A percentile compares a stretch with the other conserved stretches of the same genome.
These are phyloP conservation scores for Zygotorulaspora chibaensis DNA, from an alignment of 805 yeast genomes.

Conservation along the genomic window DNA sequence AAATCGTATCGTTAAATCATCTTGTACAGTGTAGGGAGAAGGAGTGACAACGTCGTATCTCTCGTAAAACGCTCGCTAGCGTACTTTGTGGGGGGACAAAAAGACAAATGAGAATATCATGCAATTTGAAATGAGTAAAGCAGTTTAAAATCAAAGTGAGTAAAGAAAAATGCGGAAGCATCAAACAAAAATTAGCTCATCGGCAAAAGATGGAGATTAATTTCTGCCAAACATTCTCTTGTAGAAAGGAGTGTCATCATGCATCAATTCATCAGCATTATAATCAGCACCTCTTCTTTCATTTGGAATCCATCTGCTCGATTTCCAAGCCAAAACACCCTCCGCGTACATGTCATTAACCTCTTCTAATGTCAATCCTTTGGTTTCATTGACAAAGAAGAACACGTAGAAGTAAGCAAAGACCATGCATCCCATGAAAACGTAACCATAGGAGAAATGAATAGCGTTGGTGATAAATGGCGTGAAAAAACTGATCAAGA, in stretches of 20 bases:
- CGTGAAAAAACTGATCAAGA: conserved; percentile 66
- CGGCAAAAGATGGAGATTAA: background rate
- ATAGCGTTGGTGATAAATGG: conserved; percentile 66
- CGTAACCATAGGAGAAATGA: conserved; percentile 70
- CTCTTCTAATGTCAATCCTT: conserved; percentile 78
- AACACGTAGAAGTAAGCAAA: conserved; percentile 60
- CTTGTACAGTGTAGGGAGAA: too few species aligned
- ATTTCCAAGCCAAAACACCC: conserved; percentile 44
- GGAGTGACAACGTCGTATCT: too few species aligned
- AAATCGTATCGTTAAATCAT: background rate
- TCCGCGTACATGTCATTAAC: conserved; percentile 60
- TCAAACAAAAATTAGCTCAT: background rate
- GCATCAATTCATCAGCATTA: conserved; percentile 26
- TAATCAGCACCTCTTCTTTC: conserved; percentile 33
- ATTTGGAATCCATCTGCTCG: conserved; percentile 52
- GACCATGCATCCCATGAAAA: conserved; percentile 55
- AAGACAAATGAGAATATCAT: background rate
- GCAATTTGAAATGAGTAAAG: background rate
- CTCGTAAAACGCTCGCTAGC: too few species aligned
- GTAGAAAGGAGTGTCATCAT: conserved; percentile 32
- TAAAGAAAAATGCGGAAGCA: background rate
- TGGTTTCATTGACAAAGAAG: conserved; percentile 73
- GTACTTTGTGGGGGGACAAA: background rate
- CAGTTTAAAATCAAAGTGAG: background rate
- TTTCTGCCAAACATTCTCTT: conserved; percentile 22